These are phyloP conservation scores for Pleurotus eryngii DNA, from an alignment of 768 basidiomycete species.

Conservation along the genomic window DNA sequence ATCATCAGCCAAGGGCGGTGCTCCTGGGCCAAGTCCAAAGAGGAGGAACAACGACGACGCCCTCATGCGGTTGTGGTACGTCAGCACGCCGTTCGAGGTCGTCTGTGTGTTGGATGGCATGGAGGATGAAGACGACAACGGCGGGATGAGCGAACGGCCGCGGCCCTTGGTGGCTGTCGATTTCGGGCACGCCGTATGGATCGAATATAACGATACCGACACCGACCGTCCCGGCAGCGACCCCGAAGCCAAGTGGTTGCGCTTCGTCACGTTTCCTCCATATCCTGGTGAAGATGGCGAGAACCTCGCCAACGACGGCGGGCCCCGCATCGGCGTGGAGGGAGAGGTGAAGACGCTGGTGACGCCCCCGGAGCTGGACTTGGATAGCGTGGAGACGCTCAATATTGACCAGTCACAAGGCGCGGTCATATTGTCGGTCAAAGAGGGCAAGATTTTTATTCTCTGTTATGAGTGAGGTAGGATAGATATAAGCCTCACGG, in stretches of 20 bases:
- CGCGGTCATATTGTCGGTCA: conserved; percentile 65
- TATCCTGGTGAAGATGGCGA: conserved; percentile 33
- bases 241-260: conserved; percentile 46
- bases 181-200: conserved; percentile 86
- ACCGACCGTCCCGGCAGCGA: conserved; percentile 21
- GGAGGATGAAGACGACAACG: conserved; percentile 38
- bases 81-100: conserved; percentile 68
- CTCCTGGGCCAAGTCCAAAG: neutral
- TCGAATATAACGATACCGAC: conserved; percentile 52
- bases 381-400: conserved; percentile 68
- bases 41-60: conserved; percentile 39
- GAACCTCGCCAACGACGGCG: conserved; percentile 20
- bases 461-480: conserved; percentile 53
- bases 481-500: too few species aligned
- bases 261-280: conserved; percentile 72
- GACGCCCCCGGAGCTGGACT: conserved; percentile 61
- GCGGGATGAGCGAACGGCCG: conserved; percentile 39
- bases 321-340: conserved; percentile 21
- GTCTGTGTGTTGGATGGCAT: conserved; percentile 57
- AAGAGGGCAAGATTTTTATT: conserved; percentile 69
- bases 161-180: conserved; percentile 78
- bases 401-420: conserved; percentile 79
- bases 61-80: conserved; percentile 69
- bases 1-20: neutral
- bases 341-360: conserved; percentile 58